Conservation (phyloP, 2,329 filamentous ascomycete species). For the Penicillium sclerotiorum region DNA sequence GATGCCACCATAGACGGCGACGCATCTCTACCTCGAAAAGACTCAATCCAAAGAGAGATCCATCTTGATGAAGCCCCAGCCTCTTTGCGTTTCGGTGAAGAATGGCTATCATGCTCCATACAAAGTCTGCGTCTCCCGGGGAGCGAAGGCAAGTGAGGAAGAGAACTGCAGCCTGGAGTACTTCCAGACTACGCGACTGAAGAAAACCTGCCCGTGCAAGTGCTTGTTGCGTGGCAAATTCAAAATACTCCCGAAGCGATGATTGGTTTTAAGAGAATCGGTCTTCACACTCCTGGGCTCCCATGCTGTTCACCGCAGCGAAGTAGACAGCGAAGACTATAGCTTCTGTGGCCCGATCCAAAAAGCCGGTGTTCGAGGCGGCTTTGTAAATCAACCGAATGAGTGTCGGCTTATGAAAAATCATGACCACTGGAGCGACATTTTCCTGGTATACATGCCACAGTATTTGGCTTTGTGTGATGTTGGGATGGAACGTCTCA, state of each 20-base stretch:
- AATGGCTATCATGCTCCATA: slow-evolving; percentile 6
- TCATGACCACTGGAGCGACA: not conserved
- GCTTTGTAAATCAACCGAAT: not conserved
- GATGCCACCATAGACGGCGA: slow-evolving; percentile 33
- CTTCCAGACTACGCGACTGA: not conserved
- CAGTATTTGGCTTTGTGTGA: not conserved
- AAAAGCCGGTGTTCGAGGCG: not conserved
- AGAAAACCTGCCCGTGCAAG: slow-evolving; percentile 5
- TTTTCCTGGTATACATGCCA: not conserved
- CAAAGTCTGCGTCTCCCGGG: slow-evolving; percentile 1
- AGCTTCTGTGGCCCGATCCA: not conserved
- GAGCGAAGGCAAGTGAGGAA: slow-evolving; percentile 1
- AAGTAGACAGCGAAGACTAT: not conserved
- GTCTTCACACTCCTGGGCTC: not conserved
- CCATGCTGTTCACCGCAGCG: not conserved
- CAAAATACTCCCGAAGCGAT: not conserved
- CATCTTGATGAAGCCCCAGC: slow-evolving; percentile 41
- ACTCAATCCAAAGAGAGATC: slow-evolving; percentile 20
- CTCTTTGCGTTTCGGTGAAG: not conserved
- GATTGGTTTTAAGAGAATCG: not conserved
- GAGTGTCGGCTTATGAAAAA: not conserved
- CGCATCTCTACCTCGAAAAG: slow-evolving; percentile 28
- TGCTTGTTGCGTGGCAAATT: slow-evolving; percentile 1
- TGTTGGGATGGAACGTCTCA: not conserved
- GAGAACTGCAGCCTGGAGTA: slow-evolving; percentile 7